phyloP scores from a whole-genome alignment of 2,329 filamentous ascomycete species.

The Diaporthe destruens region DNA sequence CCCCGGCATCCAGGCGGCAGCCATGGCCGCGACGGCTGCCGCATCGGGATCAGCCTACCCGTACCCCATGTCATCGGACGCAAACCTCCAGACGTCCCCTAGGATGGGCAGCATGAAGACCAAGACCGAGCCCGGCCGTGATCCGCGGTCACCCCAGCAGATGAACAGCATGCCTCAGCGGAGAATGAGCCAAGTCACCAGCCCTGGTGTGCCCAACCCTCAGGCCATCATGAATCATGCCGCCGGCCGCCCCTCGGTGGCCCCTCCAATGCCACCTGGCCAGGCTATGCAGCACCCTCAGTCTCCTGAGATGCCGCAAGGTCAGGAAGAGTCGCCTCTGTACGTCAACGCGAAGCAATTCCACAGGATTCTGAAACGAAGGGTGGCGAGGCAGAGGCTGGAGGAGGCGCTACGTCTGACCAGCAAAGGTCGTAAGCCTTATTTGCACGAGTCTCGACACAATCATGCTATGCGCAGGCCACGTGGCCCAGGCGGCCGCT shows the following conservation, averaged over 20 bases:
- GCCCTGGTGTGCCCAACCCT: slow-evolving; percentile 79
- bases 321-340: slow-evolving; percentile 89
- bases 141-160: slow-evolving; percentile 81
- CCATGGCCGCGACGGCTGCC: slow-evolving; percentile 91
- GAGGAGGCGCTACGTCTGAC: slow-evolving; percentile 94
- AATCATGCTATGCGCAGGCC: slow-evolving; percentile 98
- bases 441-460: slow-evolving; percentile 95
- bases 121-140: slow-evolving; percentile 75
- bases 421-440: slow-evolving; percentile 95
- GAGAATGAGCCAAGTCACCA: slow-evolving; percentile 80
- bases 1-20: slow-evolving; percentile 86
- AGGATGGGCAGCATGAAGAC: slow-evolving; percentile 77
- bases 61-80: slow-evolving; percentile 76
- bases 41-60: slow-evolving; percentile 86
- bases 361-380: slow-evolving; percentile 93
- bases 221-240: slow-evolving; percentile 82
- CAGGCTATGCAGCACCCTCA: slow-evolving; percentile 77
- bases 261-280: slow-evolving; percentile 70
- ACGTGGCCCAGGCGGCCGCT: slow-evolving; percentile 91
- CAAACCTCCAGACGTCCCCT: slow-evolving; percentile 79
- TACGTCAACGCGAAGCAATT: slow-evolving; percentile 99
- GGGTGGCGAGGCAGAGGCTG: slow-evolving; percentile 91
- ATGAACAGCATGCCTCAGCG: slow-evolving; percentile 73
- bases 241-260: slow-evolving; percentile 62
- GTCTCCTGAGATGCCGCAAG: slow-evolving; percentile 82